These are phyloP conservation scores for Rosa rugosa DNA, from an alignment of 306 rosid species.

Conservation along the genomic window DNA sequence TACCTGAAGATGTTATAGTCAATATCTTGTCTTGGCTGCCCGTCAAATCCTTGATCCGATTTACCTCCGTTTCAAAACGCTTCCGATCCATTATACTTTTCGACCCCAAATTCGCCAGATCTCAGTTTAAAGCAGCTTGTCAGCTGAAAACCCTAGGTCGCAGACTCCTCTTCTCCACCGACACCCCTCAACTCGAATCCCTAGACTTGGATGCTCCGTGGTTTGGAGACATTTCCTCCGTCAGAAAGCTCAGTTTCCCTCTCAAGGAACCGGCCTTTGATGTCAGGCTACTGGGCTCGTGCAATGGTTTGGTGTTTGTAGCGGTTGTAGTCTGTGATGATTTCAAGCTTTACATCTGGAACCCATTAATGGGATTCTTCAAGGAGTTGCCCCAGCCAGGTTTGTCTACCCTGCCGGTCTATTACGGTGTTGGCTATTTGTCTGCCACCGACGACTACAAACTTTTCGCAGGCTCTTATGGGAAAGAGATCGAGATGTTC, in stretches of 20 bases:
- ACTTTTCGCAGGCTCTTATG: too few relatives aligned
- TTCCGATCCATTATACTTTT: not conserved
- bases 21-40: not conserved
- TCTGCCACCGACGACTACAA: too few relatives aligned
- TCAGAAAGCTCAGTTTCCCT: not conserved
- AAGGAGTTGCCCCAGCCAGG: not conserved
- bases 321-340: too few relatives aligned
- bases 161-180: conserved; percentile 3
- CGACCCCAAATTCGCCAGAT: not conserved
- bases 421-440: too few relatives aligned
- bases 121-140: not conserved
- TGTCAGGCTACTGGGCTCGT: too few relatives aligned
- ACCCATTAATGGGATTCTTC: not conserved
- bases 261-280: not conserved
- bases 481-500: too few relatives aligned
- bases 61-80: not conserved
- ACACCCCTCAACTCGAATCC: not conserved
- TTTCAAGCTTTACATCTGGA: too few relatives aligned
- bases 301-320: too few relatives aligned
- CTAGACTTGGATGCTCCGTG: not conserved
- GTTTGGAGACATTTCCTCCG: not conserved
- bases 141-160: not conserved
- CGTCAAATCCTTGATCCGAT: not conserved
- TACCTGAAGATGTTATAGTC: not conserved
- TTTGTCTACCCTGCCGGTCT: too few relatives aligned